phyloP scores from a whole-genome alignment of 306 rosid species.

The Vigna nakashimae region DNA sequence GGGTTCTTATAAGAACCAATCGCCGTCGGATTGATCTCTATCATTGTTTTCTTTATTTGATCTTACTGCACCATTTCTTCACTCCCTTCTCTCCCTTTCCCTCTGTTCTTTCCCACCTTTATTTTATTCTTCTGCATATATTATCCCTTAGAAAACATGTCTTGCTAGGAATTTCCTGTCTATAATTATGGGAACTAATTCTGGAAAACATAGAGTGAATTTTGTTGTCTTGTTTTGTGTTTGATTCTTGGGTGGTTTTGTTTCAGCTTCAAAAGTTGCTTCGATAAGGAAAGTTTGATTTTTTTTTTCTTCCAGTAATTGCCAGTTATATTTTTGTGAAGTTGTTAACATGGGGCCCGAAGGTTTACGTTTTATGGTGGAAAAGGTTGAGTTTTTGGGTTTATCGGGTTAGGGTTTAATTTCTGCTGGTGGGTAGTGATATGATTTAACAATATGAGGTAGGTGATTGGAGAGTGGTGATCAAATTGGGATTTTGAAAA shows the following conservation, averaged over 20 bases:
- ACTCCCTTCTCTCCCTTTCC: slow-evolving; percentile 31
- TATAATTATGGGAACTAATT: slow-evolving; percentile 27
- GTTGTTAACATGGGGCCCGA: slow-evolving; percentile 49
- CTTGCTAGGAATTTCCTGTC: slow-evolving; percentile 18
- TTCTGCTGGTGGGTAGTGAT: slow-evolving; percentile 35
- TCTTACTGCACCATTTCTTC: slow-evolving; percentile 25
- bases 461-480: slow-evolving; percentile 9
- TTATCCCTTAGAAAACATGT: slow-evolving; percentile 6
- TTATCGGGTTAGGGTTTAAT: slow-evolving; percentile 48
- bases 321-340: slow-evolving; percentile 29
- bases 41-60: slow-evolving; percentile 8
- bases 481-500: slow-evolving; percentile 44
- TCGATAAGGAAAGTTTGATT: slow-evolving; percentile 18
- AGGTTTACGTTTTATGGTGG: slow-evolving; percentile 16
- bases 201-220: slow-evolving; percentile 1
- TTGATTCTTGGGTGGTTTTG: slow-evolving; percentile 3
- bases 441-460: slow-evolving; percentile 16
- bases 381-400: slow-evolving; percentile 42
- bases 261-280: slow-evolving; percentile 35
- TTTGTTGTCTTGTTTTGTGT: neutral
- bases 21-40: slow-evolving; percentile 75
- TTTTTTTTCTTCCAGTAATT: slow-evolving; percentile 42
- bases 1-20: slow-evolving; percentile 79
- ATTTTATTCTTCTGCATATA: neutral
- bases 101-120: neutral